Percentiles rank a stretch among this genome's conserved stretches.
phyloP scores from a whole-genome alignment of 2,329 filamentous ascomycete species.

The Aureobasidium sp. region DNA sequence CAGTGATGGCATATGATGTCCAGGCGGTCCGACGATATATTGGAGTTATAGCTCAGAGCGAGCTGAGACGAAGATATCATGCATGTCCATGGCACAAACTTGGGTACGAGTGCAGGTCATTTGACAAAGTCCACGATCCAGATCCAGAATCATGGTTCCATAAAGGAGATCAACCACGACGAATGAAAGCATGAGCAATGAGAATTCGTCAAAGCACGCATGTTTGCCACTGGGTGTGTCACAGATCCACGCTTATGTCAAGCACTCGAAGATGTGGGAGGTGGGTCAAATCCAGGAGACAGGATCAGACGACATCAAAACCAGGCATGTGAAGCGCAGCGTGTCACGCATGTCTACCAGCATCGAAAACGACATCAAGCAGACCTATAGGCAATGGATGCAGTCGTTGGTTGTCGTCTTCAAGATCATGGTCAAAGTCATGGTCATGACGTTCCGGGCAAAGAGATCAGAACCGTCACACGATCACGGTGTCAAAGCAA shows the following conservation, averaged over 20 bases:
- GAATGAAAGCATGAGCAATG: slow-evolving; percentile 2
- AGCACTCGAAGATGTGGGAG: neutral
- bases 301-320: neutral
- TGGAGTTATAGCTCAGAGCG: neutral
- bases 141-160: neutral
- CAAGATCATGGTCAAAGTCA: neutral
- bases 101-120: neutral
- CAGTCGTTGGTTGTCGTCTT: neutral
- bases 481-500: slow-evolving; percentile 10
- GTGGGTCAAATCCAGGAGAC: slow-evolving; percentile 10
- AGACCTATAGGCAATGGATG: slow-evolving; percentile 7
- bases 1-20: neutral
- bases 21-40: neutral
- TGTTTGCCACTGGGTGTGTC: neutral
- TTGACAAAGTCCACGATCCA: neutral
- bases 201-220: neutral
- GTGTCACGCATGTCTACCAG: slow-evolving; percentile 13
- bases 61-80: neutral
- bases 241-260: slow-evolving; percentile 6
- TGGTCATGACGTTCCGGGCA: neutral
- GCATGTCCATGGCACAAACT: neutral
- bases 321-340: slow-evolving; percentile 10
- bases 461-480: slow-evolving; percentile 7
- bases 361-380: slow-evolving; percentile 8
- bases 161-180: neutral